Evolutionary conservation across 2,329 filamentous ascomycete genomes (phyloP).

Genomic region (Neurospora sp.): DNA sequence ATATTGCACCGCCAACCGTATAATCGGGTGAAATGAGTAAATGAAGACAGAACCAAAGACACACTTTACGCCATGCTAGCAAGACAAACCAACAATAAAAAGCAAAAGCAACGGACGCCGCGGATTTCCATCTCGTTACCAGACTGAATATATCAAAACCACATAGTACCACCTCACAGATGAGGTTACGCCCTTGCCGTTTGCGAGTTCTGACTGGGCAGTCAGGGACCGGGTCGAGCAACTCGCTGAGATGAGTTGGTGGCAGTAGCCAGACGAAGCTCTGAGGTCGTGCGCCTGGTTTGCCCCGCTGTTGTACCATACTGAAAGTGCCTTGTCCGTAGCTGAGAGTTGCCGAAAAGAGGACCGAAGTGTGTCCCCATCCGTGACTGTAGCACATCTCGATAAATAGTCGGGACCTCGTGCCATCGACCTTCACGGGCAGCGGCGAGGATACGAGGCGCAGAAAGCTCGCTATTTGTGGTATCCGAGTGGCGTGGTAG

Average conservation of each 20-base stretch:
- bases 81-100: background rate
- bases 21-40: background rate
- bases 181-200: background rate
- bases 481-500: constrained; percentile 35
- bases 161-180: background rate
- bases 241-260: background rate
- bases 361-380: background rate
- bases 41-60: background rate
- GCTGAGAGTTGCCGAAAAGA: background rate
- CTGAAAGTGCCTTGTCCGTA: background rate
- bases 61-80: background rate
- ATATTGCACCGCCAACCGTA: background rate
- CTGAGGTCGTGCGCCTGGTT: background rate
- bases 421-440: constrained; percentile 49
- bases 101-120: background rate
- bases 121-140: background rate
- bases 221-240: background rate
- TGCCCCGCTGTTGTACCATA: background rate
- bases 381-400: background rate
- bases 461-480: constrained; percentile 29
- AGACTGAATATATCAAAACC: background rate
- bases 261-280: background rate
- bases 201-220: background rate
- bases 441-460: constrained; percentile 41
- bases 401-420: constrained; percentile 34